phyloP scores from a whole-genome alignment of 441 rosid genomes.

The Populus hybrid region DNA sequence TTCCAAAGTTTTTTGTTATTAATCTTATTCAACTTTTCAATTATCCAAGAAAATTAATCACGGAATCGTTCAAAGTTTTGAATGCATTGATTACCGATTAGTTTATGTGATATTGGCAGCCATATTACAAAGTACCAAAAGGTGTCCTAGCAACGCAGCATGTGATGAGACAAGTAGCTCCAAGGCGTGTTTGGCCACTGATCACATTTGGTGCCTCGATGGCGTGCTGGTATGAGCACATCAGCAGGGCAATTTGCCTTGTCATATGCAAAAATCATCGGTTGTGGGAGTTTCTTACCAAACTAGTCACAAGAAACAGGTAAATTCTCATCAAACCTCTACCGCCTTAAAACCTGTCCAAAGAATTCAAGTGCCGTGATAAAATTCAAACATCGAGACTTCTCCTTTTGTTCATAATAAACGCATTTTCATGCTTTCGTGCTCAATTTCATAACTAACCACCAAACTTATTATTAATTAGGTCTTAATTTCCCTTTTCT shows the following conservation, averaged over 20 bases:
- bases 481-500: not conserved
- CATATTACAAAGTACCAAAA: slow-evolving; percentile 72
- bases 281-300: slow-evolving; percentile 74
- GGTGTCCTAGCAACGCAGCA: slow-evolving; percentile 71
- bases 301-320: slow-evolving; percentile 82
- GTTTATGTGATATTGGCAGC: slow-evolving; percentile 42
- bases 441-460: slow-evolving; percentile 16
- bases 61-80: not conserved
- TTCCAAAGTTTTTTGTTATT: not conserved
- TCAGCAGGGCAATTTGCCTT: slow-evolving; percentile 73
- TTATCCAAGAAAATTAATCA: not conserved
- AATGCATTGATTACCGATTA: not conserved
- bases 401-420: not conserved
- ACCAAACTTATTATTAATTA: slow-evolving; percentile 9
- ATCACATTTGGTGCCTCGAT: slow-evolving; percentile 82
- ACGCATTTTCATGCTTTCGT: not conserved
- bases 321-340: slow-evolving; percentile 20
- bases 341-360: not conserved
- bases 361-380: not conserved
- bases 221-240: slow-evolving; percentile 94
- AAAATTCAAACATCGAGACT: not conserved
- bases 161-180: slow-evolving; percentile 79
- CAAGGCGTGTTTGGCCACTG: slow-evolving; percentile 82
- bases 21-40: too few species aligned
- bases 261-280: slow-evolving; percentile 84